Percentiles rank a stretch among this genome's conserved stretches.
Conservation (phyloP, 371 early-diverging fungal species). For the Mortierella sp. region DNA sequence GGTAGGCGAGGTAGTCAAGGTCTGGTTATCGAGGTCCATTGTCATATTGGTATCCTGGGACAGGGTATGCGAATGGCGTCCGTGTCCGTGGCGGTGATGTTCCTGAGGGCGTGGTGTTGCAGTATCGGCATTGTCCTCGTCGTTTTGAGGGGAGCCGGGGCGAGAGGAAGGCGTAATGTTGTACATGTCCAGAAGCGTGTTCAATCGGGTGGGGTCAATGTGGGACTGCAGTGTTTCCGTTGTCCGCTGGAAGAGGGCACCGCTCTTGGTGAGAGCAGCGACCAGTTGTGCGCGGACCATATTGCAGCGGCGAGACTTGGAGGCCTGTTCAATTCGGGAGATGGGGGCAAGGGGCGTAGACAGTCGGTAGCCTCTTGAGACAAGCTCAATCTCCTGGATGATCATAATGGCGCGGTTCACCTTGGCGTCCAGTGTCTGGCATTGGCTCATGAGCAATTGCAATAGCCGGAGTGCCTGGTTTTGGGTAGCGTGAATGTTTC, state of each 20-base stretch:
- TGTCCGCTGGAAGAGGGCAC: constrained; percentile 43
- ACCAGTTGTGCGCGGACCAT: constrained; percentile 53
- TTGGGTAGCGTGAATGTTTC: constrained; percentile 63
- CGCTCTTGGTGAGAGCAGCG: constrained; percentile 40
- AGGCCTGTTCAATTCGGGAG: constrained; percentile 72
- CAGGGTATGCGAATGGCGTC: not conserved
- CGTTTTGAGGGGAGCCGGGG: constrained; percentile 25
- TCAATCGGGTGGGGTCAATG: constrained; percentile 48
- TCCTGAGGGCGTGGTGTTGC: constrained; percentile 6
- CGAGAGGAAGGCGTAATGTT: constrained; percentile 41
- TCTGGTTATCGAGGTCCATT: constrained; percentile 17
- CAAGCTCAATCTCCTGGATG: constrained; percentile 78
- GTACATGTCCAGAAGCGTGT: constrained; percentile 53
- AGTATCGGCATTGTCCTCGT: constrained; percentile 14
- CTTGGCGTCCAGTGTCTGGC: constrained; percentile 65
- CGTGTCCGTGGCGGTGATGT: constrained; percentile 5
- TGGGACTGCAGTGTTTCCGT: constrained; percentile 53
- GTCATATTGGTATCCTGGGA: constrained; percentile 2
- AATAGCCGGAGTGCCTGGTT: constrained; percentile 60
- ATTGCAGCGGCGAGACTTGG: constrained; percentile 64
- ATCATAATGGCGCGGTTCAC: constrained; percentile 70
- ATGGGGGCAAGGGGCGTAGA: constrained; percentile 72
- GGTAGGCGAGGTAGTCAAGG: constrained; percentile 32
- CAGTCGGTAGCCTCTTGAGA: constrained; percentile 75
- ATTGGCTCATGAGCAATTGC: constrained; percentile 62